A percentile compares a stretch with the other conserved stretches of the same genome.
phyloP scores from a whole-genome alignment of 306 rosid species.

The Cicer arietinum region DNA sequence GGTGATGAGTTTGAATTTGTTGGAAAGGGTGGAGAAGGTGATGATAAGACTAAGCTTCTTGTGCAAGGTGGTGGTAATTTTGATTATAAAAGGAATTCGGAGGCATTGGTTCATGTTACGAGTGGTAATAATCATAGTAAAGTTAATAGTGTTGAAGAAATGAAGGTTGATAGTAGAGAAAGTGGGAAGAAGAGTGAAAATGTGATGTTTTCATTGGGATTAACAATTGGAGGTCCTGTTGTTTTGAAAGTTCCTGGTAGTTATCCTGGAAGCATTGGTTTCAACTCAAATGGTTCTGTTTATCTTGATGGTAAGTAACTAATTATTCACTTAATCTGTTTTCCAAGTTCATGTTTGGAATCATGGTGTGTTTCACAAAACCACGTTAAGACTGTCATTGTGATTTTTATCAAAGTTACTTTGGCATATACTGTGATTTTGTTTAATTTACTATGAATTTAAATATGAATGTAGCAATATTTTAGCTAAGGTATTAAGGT shows the following conservation, averaged over 20 bases:
- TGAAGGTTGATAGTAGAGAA: conserved; percentile 57
- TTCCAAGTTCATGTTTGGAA: neutral
- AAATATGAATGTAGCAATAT: neutral
- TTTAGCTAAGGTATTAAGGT: neutral
- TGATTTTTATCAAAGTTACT: too few species aligned
- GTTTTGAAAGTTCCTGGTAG: conserved; percentile 78
- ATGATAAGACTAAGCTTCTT: conserved; percentile 75
- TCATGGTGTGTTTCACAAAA: too few species aligned
- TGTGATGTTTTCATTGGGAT: conserved; percentile 69
- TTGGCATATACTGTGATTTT: too few species aligned
- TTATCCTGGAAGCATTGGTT: conserved; percentile 88
- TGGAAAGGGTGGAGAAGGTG: conserved; percentile 65
- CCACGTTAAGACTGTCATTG: too few species aligned
- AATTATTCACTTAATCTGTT: neutral
- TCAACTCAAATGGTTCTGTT: conserved; percentile 90
- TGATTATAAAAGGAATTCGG: conserved; percentile 52
- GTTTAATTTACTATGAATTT: too few species aligned
- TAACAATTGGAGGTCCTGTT: conserved; percentile 64
- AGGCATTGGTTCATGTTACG: conserved; percentile 61
- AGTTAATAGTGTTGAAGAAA: conserved; percentile 58
- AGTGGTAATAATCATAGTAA: conserved; percentile 48
- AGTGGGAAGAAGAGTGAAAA: conserved; percentile 51
- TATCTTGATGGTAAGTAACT: conserved; percentile 74
- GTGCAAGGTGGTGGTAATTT: conserved; percentile 27
- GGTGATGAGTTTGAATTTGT: conserved; percentile 51